These are phyloP conservation scores for Cutaneotrichosporon dermatis DNA, from an alignment of 1,284 basidiomycete species.

Conservation along the genomic window DNA sequence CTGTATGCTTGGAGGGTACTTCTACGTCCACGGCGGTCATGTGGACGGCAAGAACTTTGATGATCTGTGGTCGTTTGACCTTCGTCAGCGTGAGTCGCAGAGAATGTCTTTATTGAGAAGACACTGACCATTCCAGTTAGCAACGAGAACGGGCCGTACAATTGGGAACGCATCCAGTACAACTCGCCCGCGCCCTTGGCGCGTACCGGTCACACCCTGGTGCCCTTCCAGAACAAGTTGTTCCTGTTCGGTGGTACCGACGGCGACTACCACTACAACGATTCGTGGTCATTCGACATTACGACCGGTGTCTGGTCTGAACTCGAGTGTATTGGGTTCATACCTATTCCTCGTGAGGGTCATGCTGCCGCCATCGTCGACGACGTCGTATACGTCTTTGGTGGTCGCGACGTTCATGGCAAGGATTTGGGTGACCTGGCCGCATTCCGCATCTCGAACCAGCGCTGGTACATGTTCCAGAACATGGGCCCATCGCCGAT, in stretches of 20 bases:
- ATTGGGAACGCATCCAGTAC: constrained; percentile 59
- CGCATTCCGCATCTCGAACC: constrained; percentile 88
- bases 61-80: constrained; percentile 94
- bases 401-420: constrained; percentile 93
- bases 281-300: constrained; percentile 95
- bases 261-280: constrained; percentile 97
- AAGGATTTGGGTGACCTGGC: constrained; percentile 93
- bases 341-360: constrained; percentile 92
- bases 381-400: constrained; percentile 97
- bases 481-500: constrained; percentile 95
- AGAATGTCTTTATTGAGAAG: too few relatives aligned
- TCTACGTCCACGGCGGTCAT: constrained; percentile 95
- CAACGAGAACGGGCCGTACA: constrained; percentile 48
- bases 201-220: constrained; percentile 88
- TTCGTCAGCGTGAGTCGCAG: constrained; percentile 72
- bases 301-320: constrained; percentile 81
- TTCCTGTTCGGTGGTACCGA: constrained; percentile 98
- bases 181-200: constrained; percentile 31
- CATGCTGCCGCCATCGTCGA: constrained; percentile 95
- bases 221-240: constrained; percentile 79
- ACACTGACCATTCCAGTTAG: constrained; percentile 11
- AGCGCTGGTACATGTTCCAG: constrained; percentile 97
- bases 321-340: constrained; percentile 93
- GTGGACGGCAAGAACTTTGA: constrained; percentile 94
- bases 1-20: constrained; percentile 83